Evolutionary conservation across 352 stramenopile species (phyloP).

Genomic region (Blastocystis sp.): DNA sequence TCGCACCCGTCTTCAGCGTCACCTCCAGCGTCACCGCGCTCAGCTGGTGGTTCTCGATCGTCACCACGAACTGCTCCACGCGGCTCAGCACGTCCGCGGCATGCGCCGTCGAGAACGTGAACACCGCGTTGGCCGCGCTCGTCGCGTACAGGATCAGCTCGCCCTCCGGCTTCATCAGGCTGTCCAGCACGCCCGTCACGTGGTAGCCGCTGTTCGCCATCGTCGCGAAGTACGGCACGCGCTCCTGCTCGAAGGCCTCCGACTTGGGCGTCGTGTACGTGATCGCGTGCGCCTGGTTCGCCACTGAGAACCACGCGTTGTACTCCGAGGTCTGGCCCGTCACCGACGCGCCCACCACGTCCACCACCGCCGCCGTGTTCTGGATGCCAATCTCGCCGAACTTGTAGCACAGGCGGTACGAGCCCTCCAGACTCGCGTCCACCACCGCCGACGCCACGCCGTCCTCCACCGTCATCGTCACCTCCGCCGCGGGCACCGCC

Average conservation of each 20-base stretch:
- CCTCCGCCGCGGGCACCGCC: neutral
- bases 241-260: conserved; percentile 4
- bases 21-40: conserved; percentile 14
- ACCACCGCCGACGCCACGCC: neutral
- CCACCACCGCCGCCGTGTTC: neutral
- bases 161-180: neutral
- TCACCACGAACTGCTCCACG: conserved; percentile 18
- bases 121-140: neutral
- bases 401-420: conserved; percentile 57
- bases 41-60: conserved; percentile 28
- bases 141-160: conserved; percentile 17
- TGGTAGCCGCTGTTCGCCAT: conserved; percentile 30
- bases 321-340: conserved; percentile 26
- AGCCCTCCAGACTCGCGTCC: neutral
- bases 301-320: conserved; percentile 65
- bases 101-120: conserved; percentile 20
- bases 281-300: conserved; percentile 36
- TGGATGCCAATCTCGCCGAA: conserved; percentile 30
- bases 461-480: neutral
- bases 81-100: neutral
- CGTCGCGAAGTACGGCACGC: conserved; percentile 11
- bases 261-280: conserved; percentile 35
- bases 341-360: conserved; percentile 13
- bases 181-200: conserved; percentile 16
- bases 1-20: neutral